Evolutionary conservation across 2,329 filamentous ascomycete species (phyloP).

Genomic region (Phoma sp.): DNA sequence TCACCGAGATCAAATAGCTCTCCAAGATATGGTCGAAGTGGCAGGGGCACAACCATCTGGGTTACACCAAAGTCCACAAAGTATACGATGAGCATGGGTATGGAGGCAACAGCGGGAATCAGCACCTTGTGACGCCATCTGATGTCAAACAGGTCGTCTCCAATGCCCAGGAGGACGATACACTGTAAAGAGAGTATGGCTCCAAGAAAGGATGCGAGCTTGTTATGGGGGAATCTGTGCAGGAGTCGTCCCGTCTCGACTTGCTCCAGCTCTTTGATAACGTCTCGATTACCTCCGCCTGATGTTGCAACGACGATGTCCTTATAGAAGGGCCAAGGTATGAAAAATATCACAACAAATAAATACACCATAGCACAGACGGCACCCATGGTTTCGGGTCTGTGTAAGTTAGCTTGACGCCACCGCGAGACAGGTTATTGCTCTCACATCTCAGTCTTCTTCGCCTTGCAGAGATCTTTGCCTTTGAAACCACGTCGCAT

Average conservation of each 20-base stretch:
- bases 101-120: constrained; percentile 91
- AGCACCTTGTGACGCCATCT: constrained; percentile 99
- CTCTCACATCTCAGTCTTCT: constrained; percentile 74
- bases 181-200: constrained; percentile 92
- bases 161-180: constrained; percentile 87
- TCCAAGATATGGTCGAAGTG: constrained; percentile 82
- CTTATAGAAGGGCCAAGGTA: constrained; percentile 97
- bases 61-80: constrained; percentile 99
- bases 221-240: constrained; percentile 92
- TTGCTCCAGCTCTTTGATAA: constrained; percentile 74
- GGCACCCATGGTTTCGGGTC: constrained; percentile 94
- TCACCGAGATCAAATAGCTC: constrained; percentile 78
- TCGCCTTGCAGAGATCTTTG: constrained; percentile 81
- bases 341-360: constrained; percentile 85
- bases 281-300: constrained; percentile 88
- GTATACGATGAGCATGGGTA: constrained; percentile 94
- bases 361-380: constrained; percentile 93
- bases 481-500: constrained; percentile 88
- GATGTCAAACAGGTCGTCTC: constrained; percentile 97
- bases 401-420: constrained; percentile 42
- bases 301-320: constrained; percentile 95
- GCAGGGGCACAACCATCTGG: constrained; percentile 87
- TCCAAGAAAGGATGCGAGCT: constrained; percentile 94
- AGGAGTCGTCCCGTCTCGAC: constrained; percentile 84
- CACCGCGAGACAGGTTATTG: not conserved